Evolutionary conservation across 352 stramenopile species (phyloP).

Genomic region (Pythium scleroteichum): DNA sequence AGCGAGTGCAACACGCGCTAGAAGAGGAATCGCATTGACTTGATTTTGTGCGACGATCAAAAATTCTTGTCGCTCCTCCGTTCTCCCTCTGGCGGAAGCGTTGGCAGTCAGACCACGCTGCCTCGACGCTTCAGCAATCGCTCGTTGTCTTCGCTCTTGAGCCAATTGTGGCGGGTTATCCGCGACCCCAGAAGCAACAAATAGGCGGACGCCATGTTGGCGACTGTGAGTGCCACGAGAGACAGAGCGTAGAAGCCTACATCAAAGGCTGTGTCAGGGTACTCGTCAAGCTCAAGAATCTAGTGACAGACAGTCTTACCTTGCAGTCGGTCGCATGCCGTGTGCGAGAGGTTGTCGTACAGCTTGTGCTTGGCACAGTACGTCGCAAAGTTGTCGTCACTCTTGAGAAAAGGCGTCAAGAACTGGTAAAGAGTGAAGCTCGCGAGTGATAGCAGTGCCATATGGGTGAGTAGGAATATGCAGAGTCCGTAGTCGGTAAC

Average conservation of each 20-base stretch:
- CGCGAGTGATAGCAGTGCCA: slow-evolving; percentile 36
- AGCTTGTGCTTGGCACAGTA: slow-evolving; percentile 38
- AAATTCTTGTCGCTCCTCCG: background rate
- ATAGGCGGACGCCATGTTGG: slow-evolving; percentile 40
- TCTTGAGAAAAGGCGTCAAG: slow-evolving; percentile 38
- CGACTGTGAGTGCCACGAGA: slow-evolving; percentile 40
- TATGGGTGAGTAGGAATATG: slow-evolving; percentile 45
- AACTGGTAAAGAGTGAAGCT: slow-evolving; percentile 45
- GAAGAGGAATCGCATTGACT: no score
- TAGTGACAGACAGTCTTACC: slow-evolving; percentile 13
- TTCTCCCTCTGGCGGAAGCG: background rate
- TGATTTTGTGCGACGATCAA: no score
- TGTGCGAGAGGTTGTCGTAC: slow-evolving; percentile 46
- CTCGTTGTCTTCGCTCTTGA: slow-evolving; percentile 27
- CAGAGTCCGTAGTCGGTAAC: slow-evolving; percentile 49
- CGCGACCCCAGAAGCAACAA: slow-evolving; percentile 43
- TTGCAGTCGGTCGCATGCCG: slow-evolving; percentile 43
- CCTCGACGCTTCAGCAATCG: slow-evolving; percentile 36
- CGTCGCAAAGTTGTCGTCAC: slow-evolving; percentile 27
- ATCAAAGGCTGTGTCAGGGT: background rate
- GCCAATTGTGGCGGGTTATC: slow-evolving; percentile 49
- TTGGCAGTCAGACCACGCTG: slow-evolving; percentile 10
- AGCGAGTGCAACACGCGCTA: no score
- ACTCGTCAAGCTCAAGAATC: background rate
- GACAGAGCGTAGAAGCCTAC: slow-evolving; percentile 46